Conservation (phyloP, 225 moss, liverwort and hornwort genomes). For the Sphagnum tenellum region DNA sequence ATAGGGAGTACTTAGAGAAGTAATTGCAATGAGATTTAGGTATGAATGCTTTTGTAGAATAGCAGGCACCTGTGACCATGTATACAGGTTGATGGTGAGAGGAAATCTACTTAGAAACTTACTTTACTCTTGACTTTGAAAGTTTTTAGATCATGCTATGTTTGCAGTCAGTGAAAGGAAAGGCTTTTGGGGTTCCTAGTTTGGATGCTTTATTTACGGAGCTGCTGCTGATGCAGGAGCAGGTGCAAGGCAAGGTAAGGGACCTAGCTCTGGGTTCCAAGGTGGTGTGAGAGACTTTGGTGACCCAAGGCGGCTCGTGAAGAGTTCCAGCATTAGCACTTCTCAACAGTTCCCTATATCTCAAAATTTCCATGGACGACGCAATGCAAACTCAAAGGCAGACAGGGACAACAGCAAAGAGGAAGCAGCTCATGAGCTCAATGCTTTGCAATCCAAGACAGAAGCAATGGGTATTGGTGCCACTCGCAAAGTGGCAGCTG, state of each 20-base stretch:
- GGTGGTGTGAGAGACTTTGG: conserved; percentile 51
- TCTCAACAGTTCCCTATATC: conserved; percentile 70
- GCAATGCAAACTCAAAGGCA: conserved; percentile 62
- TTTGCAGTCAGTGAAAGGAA: no score
- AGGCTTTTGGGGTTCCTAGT: neutral
- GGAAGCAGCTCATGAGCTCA: conserved; percentile 73
- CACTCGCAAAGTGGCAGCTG: conserved; percentile 72
- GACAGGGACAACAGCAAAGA: conserved; percentile 58
- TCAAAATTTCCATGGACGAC: conserved; percentile 73
- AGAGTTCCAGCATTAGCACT: conserved; percentile 68
- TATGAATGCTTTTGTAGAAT: no score
- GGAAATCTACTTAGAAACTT: neutral
- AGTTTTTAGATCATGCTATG: no score
- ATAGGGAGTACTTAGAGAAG: no score
- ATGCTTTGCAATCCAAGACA: conserved; percentile 95
- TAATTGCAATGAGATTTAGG: no score
- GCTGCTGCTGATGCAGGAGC: conserved; percentile 31
- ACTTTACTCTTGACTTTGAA: no score
- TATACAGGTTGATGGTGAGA: no score
- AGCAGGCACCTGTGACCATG: no score
- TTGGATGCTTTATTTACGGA: neutral
- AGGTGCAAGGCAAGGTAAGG: conserved; percentile 73
- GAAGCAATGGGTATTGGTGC: conserved; percentile 96
- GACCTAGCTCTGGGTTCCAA: conserved; percentile 52
- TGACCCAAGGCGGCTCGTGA: conserved; percentile 72